phyloP scores from a whole-genome alignment of 169 alveolate genomes.

The Plasmodium cynomolgi region DNA sequence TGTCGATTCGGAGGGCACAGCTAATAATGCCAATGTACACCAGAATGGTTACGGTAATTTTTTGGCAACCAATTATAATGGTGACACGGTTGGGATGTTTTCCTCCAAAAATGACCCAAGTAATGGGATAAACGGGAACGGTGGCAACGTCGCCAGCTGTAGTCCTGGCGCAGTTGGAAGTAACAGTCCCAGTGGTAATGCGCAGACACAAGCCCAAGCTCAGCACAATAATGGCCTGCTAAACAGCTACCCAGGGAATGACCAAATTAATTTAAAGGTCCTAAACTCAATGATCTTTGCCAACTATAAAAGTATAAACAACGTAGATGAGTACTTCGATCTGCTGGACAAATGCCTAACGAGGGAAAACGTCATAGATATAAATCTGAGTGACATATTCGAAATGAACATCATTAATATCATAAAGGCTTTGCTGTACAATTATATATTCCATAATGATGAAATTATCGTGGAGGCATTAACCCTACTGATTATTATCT shows the following conservation, averaged over 20 bases:
- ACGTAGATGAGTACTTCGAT: slow-evolving; percentile 74
- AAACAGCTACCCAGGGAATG: slow-evolving; percentile 38
- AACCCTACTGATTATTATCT: slow-evolving; percentile 60
- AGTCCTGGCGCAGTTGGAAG: background rate
- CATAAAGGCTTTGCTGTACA: slow-evolving; percentile 44
- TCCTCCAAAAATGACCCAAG: slow-evolving; percentile 19
- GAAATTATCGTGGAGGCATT: slow-evolving; percentile 73
- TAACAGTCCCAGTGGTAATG: background rate
- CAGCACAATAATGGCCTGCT: background rate
- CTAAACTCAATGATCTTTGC: slow-evolving; percentile 70
- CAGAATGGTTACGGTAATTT: slow-evolving; percentile 2
- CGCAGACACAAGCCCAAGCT: background rate
- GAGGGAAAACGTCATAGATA: slow-evolving; percentile 66
- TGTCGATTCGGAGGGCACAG: background rate
- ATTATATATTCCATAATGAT: slow-evolving; percentile 73
- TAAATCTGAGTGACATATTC: slow-evolving; percentile 67
- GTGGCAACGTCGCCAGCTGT: background rate
- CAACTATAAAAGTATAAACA: slow-evolving; percentile 57
- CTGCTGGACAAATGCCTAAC: slow-evolving; percentile 68
- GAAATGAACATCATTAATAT: slow-evolving; percentile 69
- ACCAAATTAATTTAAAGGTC: slow-evolving; percentile 36
- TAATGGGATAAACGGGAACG: slow-evolving; percentile 13
- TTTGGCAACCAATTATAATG: slow-evolving; percentile 18
- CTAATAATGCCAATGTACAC: slow-evolving; percentile 6
- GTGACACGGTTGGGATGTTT: slow-evolving; percentile 10